Evolutionary conservation across 2,329 filamentous ascomycete species (phyloP).

Genomic region (Neonectria ditissima): DNA sequence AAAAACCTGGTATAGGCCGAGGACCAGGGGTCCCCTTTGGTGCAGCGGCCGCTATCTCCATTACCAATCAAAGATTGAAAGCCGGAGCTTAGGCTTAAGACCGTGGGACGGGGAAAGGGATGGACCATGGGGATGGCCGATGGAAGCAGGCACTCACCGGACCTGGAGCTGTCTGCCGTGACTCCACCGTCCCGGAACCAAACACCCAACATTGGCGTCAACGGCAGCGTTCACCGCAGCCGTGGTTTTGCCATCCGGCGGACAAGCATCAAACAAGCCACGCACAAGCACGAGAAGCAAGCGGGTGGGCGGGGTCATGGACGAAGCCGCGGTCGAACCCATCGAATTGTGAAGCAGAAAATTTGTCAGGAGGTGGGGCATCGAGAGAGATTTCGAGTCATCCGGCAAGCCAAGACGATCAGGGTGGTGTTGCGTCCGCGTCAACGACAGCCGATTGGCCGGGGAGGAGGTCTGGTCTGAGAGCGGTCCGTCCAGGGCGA

Average conservation of each 20-base stretch:
- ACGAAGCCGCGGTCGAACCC: conserved; percentile 2
- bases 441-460: conserved; percentile 20
- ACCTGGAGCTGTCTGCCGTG: background rate
- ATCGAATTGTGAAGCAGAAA: background rate
- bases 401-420: conserved; percentile 18
- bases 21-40: conserved; percentile 7
- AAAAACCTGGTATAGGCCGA: conserved; percentile 11
- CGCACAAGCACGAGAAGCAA: background rate
- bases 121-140: conserved; percentile 3
- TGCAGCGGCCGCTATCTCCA: conserved; percentile 15
- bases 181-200: conserved; percentile 10
- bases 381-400: conserved; percentile 24
- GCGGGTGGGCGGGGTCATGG: conserved; percentile 8
- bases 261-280: background rate
- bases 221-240: background rate
- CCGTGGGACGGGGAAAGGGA: conserved; percentile 11
- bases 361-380: conserved; percentile 27
- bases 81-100: conserved; percentile 26
- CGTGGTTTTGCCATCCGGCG: conserved; percentile 20
- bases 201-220: conserved; percentile 1
- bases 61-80: conserved; percentile 28
- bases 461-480: background rate
- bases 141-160: background rate
- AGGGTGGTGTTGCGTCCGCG: background rate
- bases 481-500: too few species aligned